Base-by-base conservation (phyloP, 352 stramenopile species). In the Globisporangium heterothallicum region DNA sequence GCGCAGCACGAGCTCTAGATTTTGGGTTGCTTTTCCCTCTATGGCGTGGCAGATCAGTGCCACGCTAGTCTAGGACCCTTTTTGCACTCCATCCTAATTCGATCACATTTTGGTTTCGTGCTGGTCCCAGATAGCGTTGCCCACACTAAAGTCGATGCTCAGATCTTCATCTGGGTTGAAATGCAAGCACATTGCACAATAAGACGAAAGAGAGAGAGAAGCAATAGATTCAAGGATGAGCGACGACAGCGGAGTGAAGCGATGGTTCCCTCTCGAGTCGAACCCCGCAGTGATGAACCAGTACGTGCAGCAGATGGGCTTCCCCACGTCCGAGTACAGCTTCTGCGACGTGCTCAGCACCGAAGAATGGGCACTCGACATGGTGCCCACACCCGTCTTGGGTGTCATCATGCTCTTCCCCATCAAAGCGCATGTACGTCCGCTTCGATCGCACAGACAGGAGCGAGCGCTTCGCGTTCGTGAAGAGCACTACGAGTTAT, bases 361-460 rank as follows among this genome's bases (percentile, higher is more conserved):
- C 2, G 96, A 99, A 62, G 89, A 97, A 43, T 98, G 95, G 96
- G 96, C 95, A 16, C 68, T 98, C 35, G 92, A 90, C 16, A 98
- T 99, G 94, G 94, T 99, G 48, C 86, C 93, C 18, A 72, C 79
- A 50, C 95, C 95, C 6, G 93, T 98, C 1, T 69, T 88, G 22
- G 96, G 75, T 25, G 91, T 99, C 42, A 64, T 98, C 49, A 94
- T 98, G 75, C 81, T 98, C 21, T 98, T 97, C 70, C 96, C 96
- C 6, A 94, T 98, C 61, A 98, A 96, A 59, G 61, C 80, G 3
- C 80, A 84, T 27, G 84, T 94, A 70, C 51, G 70, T 52, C 14
- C 13, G 18, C 19, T 27, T 26, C 32, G 12, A n/a, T n/a, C n/a
- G n/a, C n/a, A n/a, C n/a, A n/a, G n/a, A n/a, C n/a, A n/a, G n/a